A percentile compares a stretch with the other conserved stretches of the same genome.
Conservation (phyloP, 2,329 filamentous ascomycete species). For the Magnaporthiopsis poae region DNA sequence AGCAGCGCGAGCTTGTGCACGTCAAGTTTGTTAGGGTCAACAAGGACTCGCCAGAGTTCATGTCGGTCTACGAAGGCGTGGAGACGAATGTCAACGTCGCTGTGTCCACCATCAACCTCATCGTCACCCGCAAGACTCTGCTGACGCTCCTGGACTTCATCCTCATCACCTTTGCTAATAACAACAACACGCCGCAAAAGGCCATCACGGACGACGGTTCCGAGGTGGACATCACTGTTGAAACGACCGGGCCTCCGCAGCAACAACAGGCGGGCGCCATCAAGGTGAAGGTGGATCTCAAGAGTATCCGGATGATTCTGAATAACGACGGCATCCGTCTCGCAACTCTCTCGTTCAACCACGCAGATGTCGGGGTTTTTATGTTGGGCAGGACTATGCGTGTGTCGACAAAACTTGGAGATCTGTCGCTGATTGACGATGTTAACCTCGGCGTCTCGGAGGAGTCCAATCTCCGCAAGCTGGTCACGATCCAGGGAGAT, state of each 20-base stretch:
- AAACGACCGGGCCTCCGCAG: slow-evolving; percentile 22
- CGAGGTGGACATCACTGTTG: slow-evolving; percentile 27
- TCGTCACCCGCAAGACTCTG: slow-evolving; percentile 86
- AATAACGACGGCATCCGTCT: slow-evolving; percentile 96
- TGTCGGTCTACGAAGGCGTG: slow-evolving; percentile 81
- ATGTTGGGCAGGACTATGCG: slow-evolving; percentile 78
- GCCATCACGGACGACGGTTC: slow-evolving; percentile 30
- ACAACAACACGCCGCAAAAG: slow-evolving; percentile 28
- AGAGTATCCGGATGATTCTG: slow-evolving; percentile 84
- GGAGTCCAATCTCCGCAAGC: slow-evolving; percentile 68
- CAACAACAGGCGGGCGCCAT: slow-evolving; percentile 60
- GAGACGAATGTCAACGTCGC: slow-evolving; percentile 85
- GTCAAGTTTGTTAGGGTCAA: slow-evolving; percentile 88
- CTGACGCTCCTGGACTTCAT: slow-evolving; percentile 90
- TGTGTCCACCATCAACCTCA: slow-evolving; percentile 89
- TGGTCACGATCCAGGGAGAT: slow-evolving; percentile 90
- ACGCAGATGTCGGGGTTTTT: slow-evolving; percentile 84
- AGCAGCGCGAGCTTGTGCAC: slow-evolving; percentile 72
- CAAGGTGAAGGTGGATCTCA: slow-evolving; percentile 83
- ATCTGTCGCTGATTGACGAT: slow-evolving; percentile 82
- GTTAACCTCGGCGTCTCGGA: slow-evolving; percentile 81
- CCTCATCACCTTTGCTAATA: slow-evolving; percentile 70
- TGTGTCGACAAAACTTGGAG: slow-evolving; percentile 75
- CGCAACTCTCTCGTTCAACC: slow-evolving; percentile 83
- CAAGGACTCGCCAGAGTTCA: slow-evolving; percentile 82